phyloP scores from a whole-genome alignment of 2,329 filamentous ascomycete species.

The Penicillium sp. region DNA sequence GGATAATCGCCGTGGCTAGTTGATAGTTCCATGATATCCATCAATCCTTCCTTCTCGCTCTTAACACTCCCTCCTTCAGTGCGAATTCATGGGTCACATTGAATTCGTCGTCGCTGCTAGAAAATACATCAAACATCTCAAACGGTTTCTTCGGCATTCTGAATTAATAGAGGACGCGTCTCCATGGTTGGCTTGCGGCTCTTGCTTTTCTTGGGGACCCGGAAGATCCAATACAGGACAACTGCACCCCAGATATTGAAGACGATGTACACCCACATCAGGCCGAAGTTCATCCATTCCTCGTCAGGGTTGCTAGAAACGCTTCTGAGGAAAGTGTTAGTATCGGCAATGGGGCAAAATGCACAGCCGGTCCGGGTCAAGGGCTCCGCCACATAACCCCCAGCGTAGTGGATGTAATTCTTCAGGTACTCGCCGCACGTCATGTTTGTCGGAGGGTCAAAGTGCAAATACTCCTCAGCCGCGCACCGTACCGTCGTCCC shows the following conservation, averaged over 20 bases:
- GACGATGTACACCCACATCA: constrained; percentile 14
- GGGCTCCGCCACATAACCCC: constrained; percentile 7
- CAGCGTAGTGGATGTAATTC: neutral
- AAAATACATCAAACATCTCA: no score
- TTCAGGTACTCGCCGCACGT: constrained; percentile 14
- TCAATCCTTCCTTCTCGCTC: no score
- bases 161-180: no score
- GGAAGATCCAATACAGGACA: constrained; percentile 11
- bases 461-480: constrained; percentile 2
- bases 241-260: constrained; percentile 10
- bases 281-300: constrained; percentile 13
- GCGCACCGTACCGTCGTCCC: constrained; percentile 5
- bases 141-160: no score
- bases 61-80: no score
- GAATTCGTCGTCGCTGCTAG: no score
- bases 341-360: constrained; percentile 7
- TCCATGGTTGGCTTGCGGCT: no score
- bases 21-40: no score
- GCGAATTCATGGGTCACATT: no score
- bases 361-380: constrained; percentile 1
- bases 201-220: constrained; percentile 16
- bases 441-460: constrained; percentile 2
- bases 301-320: constrained; percentile 1
- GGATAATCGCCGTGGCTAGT: no score
- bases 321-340: constrained; percentile 4